phyloP scores from a whole-genome alignment of 2,329 filamentous ascomycete species.

The Fusarium sterilihyphosum region DNA sequence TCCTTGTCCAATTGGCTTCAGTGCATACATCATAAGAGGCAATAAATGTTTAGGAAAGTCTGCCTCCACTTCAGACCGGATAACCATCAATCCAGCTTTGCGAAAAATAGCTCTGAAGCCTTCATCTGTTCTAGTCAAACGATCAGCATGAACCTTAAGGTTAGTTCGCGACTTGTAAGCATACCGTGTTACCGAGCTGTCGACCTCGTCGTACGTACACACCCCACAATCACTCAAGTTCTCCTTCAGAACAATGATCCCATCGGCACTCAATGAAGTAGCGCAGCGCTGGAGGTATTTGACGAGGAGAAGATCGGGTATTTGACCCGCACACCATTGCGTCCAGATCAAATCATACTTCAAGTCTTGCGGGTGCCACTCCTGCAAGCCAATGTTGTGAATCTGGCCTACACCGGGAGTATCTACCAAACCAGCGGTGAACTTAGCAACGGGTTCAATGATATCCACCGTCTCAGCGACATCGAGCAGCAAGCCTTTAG shows the following conservation, averaged over 20 bases:
- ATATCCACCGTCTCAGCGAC: neutral
- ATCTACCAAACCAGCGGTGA: neutral
- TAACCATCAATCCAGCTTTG: too few relatives aligned
- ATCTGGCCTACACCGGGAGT: neutral
- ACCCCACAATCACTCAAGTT: neutral
- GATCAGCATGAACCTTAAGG: too few relatives aligned
- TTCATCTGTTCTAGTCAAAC: too few relatives aligned
- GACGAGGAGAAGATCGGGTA: accelerated
- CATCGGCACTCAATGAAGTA: too few relatives aligned
- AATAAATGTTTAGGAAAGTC: neutral
- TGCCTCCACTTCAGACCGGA: neutral
- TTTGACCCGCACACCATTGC: neutral
- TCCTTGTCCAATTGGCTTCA: neutral
- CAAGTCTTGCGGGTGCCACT: neutral
- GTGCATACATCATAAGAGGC: neutral
- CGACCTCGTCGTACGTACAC: neutral
- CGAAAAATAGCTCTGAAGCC: too few relatives aligned
- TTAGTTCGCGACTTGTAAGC: neutral
- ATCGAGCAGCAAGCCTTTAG: neutral
- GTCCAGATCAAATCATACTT: neutral
- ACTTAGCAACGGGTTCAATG: neutral
- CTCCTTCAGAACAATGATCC: neutral
- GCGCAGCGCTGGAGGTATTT: neutral
- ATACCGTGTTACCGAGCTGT: neutral
- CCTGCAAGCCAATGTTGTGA: neutral